Percentiles rank a stretch among this genome's conserved stretches.
Conservation (phyloP, 768 basidiomycete genomes). For the Pleurotus tuoliensis region DNA sequence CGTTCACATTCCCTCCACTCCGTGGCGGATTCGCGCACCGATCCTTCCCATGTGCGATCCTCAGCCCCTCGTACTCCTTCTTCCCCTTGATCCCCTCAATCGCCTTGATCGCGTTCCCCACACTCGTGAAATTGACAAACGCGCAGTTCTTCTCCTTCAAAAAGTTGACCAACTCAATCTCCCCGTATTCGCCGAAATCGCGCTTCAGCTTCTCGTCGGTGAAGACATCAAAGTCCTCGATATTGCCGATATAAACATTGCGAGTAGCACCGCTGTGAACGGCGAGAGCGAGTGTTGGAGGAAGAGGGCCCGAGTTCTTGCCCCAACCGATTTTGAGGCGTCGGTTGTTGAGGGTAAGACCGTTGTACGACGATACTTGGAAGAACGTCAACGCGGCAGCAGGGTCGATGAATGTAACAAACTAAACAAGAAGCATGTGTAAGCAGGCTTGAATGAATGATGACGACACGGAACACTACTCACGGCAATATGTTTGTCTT, state of each 20-base stretch:
- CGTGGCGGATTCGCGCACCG: constrained; percentile 92
- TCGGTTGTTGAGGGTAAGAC: constrained; percentile 88
- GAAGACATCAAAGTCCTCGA: constrained; percentile 93
- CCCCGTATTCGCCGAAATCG: constrained; percentile 95
- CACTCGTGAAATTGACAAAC: constrained; percentile 94
- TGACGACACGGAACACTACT: constrained; percentile 24
- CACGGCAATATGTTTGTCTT: constrained; percentile 96
- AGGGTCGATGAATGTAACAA: constrained; percentile 95
- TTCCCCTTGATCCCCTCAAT: constrained; percentile 93
- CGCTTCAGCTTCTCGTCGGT: constrained; percentile 84
- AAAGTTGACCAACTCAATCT: constrained; percentile 96
- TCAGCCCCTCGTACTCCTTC: constrained; percentile 83
- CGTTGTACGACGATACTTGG: constrained; percentile 87
- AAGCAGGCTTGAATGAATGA: background rate
- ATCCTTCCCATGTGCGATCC: constrained; percentile 94
- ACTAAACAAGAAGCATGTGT: constrained; percentile 43
- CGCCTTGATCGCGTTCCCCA: constrained; percentile 96
- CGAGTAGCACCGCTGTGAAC: constrained; percentile 92
- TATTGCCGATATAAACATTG: constrained; percentile 94
- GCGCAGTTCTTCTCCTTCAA: constrained; percentile 95
- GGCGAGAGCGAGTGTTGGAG: constrained; percentile 79
- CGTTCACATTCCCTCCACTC: constrained; percentile 52
- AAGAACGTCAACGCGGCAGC: constrained; percentile 91
- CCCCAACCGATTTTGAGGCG: constrained; percentile 98
- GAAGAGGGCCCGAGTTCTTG: constrained; percentile 87